Conservation (phyloP, 2,329 filamentous ascomycete genomes). For the Helminthosporium solani region DNA sequence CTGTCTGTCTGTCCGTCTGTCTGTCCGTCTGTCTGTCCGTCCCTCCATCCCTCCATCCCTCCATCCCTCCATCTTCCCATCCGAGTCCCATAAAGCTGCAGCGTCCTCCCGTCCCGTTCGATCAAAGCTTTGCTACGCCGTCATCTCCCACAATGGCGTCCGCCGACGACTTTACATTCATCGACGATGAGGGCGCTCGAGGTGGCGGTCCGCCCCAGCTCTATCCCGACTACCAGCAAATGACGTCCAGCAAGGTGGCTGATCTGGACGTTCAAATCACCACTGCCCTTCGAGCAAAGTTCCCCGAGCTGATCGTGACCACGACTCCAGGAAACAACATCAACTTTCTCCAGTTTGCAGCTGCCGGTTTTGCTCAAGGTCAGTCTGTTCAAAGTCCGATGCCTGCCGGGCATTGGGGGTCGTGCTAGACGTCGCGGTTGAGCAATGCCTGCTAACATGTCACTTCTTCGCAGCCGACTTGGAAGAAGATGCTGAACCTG, state of each 20-base stretch:
- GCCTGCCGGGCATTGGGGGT: too few species aligned
- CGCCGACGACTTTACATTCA: constrained; percentile 35
- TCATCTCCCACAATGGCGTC: constrained; percentile 16
- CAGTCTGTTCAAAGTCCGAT: too few species aligned
- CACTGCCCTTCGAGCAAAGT: constrained; percentile 36
- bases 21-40: too few species aligned
- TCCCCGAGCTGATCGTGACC: constrained; percentile 43
- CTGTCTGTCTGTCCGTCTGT: too few species aligned
- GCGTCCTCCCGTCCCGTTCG: neutral
- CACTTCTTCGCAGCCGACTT: constrained; percentile 23
- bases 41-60: too few species aligned
- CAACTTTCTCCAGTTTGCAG: constrained; percentile 45
- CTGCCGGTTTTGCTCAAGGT: constrained; percentile 41
- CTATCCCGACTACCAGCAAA: constrained; percentile 38
- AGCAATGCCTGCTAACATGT: neutral
- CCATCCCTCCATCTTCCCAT: too few species aligned
- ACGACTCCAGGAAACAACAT: constrained; percentile 41
- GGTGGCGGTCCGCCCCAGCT: constrained; percentile 25
- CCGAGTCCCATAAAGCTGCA: neutral
- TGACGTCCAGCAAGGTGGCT: constrained; percentile 38
- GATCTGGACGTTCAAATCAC: constrained; percentile 46
- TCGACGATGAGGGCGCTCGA: constrained; percentile 20
- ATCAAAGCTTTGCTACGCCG: neutral
- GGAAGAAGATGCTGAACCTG: constrained; percentile 42
- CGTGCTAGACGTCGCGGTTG: neutral